A percentile compares a stretch with the other conserved stretches of the same genome.
These are phyloP conservation scores for Pholiota conissans DNA, from an alignment of 768 basidiomycete species.

Conservation along the genomic window DNA sequence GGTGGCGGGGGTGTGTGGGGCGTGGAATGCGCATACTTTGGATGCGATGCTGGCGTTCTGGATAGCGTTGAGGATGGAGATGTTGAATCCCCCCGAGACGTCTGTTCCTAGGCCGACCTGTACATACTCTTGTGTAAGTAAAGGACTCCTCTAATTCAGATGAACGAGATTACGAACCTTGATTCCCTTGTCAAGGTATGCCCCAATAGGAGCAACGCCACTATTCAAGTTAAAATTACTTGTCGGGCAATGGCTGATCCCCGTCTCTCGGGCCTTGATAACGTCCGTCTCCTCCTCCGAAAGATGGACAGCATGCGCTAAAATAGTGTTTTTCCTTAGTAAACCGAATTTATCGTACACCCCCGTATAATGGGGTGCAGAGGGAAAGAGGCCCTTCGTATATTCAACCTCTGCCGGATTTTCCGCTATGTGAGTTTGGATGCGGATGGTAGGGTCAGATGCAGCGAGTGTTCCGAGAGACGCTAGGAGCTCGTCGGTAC, in stretches of 20 bases:
- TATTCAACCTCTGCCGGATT: slow-evolving; percentile 71
- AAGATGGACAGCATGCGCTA: slow-evolving; percentile 87
- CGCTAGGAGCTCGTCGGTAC: slow-evolving; percentile 67
- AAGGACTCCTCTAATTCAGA: no score
- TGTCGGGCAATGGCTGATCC: slow-evolving; percentile 91
- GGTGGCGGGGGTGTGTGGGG: background rate
- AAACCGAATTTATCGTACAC: slow-evolving; percentile 83
- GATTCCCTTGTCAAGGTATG: slow-evolving; percentile 79
- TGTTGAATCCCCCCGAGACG: slow-evolving; percentile 83
- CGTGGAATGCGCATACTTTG: slow-evolving; percentile 48
- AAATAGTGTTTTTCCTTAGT: slow-evolving; percentile 75
- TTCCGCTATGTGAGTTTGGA: slow-evolving; percentile 95
- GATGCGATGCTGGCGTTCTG: slow-evolving; percentile 79
- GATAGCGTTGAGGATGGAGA: slow-evolving; percentile 75
- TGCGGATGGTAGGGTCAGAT: slow-evolving; percentile 59
- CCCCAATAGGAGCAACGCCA: slow-evolving; percentile 78
- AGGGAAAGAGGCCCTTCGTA: slow-evolving; percentile 67
- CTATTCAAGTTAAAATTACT: slow-evolving; percentile 92
- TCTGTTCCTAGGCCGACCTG: slow-evolving; percentile 96
- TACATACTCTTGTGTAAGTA: no score
- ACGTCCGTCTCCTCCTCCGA: slow-evolving; percentile 71
- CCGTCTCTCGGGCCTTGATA: slow-evolving; percentile 63
- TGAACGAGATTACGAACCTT: no score
- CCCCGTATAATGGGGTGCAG: slow-evolving; percentile 64
- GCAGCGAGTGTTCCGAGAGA: slow-evolving; percentile 62